Evolutionary conservation across 2,329 filamentous ascomycete genomes (phyloP), one percentile per base, ranked within the genome.

Genomic region (Ophiocordyceps camponoti-leonardi): DNA sequence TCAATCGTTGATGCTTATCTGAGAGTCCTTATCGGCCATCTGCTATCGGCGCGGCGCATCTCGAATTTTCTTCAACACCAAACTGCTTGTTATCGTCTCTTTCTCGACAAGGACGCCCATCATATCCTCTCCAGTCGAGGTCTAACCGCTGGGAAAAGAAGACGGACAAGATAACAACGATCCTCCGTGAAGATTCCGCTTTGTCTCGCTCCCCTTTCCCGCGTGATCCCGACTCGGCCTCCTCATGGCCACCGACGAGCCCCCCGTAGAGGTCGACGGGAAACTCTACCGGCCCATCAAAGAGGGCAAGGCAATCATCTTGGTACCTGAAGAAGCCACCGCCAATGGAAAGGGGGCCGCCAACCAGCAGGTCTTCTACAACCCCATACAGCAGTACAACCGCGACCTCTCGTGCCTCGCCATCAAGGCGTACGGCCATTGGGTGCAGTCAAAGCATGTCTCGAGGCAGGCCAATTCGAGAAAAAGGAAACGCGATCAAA

Each of bases 331-430:
- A 42, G 62, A 64, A 7, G 60, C 63, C 20, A 67, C 61, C 54
- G 60, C 63, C 47, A 59, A 60, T 7, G 62, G 69, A 47, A 73
- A 77, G 55, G 67, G 73, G 48, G 73, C 79, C 44, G 71, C 77
- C 53, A 70, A 78, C 37, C 75, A 80, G 53, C 83, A 90, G 55
- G 93, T 98, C 46, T 98, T 98, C 59, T 98, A 98, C 72, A 98
- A 98, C 55, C 90, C 92, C 0, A 95, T 98, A 46, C 92, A 98
- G 60, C 92, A 98, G 60, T 98, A 96, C 71, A 98, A 98, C 63
- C 83, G 93, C 42, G 92, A 98, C 59, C 65, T 98, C 52, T 95
- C 86, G 49, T 86, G 95, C 23, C 73, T 98, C 14, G 86, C 86
- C 1, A 94, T 98, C 61, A 86, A 85, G 57, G 83, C 84, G 0